phyloP scores from a whole-genome alignment of 2,329 filamentous ascomycete species.

The Hymenoscyphus linearis region DNA sequence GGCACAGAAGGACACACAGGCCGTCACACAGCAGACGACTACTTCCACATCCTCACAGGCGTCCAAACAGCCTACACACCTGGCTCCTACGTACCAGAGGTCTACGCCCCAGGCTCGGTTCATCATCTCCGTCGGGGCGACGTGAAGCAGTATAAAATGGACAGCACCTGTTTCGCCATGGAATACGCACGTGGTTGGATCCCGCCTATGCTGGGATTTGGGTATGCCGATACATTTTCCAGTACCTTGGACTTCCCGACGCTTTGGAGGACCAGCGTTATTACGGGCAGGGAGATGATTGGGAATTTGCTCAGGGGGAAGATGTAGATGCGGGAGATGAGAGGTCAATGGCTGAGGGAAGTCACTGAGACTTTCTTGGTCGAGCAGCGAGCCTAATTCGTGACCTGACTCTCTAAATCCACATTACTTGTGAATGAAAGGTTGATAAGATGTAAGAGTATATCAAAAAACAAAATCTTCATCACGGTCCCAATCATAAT shows the following conservation, averaged over 20 bases:
- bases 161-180: constrained; percentile 69
- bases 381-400: too few relatives aligned
- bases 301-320: constrained; percentile 66
- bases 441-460: too few relatives aligned
- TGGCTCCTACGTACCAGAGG: constrained; percentile 60
- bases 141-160: constrained; percentile 82
- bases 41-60: constrained; percentile 84
- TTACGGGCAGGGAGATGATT: constrained; percentile 74
- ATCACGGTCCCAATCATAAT: too few relatives aligned
- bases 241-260: constrained; percentile 84
- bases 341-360: too few relatives aligned
- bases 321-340: too few relatives aligned
- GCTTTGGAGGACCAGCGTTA: constrained; percentile 68
- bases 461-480: too few relatives aligned
- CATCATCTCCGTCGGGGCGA: constrained; percentile 67
- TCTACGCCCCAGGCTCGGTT: constrained; percentile 63
- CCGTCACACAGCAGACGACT: constrained; percentile 88
- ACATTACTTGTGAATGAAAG: too few relatives aligned
- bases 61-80: constrained; percentile 71
- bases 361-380: too few relatives aligned
- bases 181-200: constrained; percentile 88
- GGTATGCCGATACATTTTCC: constrained; percentile 73
- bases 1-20: constrained; percentile 86
- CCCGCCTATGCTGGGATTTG: constrained; percentile 87
- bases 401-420: too few relatives aligned